phyloP scores from a whole-genome alignment of 352 stramenopile species.

The Pythium aphanidermatum region DNA sequence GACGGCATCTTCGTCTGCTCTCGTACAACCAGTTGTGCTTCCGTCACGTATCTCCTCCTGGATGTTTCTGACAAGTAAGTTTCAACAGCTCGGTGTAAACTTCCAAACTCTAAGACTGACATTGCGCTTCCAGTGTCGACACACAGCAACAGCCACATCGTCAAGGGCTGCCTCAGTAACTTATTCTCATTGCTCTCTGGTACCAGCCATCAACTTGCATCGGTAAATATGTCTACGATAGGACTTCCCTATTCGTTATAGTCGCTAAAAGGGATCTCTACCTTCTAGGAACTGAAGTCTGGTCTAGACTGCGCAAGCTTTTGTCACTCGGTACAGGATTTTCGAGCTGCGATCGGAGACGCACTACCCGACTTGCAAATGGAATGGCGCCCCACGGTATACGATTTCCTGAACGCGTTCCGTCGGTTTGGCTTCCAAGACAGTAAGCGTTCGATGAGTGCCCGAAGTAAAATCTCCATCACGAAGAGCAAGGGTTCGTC shows the following conservation, averaged over 20 bases:
- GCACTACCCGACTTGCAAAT: constrained; percentile 37
- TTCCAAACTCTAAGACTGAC: no score
- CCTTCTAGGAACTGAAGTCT: constrained; percentile 31
- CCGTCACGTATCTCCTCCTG: constrained; percentile 59
- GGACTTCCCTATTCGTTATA: no score
- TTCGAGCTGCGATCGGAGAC: constrained; percentile 28
- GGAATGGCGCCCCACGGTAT: constrained; percentile 63
- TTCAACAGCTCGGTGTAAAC: neutral
- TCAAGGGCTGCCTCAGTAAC: constrained; percentile 68
- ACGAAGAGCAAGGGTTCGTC: constrained; percentile 18
- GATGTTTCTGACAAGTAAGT: constrained; percentile 77
- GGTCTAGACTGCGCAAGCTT: constrained; percentile 48
- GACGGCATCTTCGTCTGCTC: constrained; percentile 3
- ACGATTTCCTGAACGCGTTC: constrained; percentile 75
- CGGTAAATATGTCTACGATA: no score
- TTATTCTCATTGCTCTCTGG: constrained; percentile 39
- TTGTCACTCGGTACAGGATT: constrained; percentile 44
- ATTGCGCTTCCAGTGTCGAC: constrained; percentile 49
- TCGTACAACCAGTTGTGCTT: constrained; percentile 18
- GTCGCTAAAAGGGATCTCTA: no score
- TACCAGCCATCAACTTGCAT: neutral
- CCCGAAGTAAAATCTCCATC: constrained; percentile 64
- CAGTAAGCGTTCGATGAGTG: constrained; percentile 78
- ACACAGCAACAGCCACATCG: constrained; percentile 59
- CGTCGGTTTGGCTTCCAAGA: constrained; percentile 76